Evolutionary conservation across 2,329 filamentous ascomycete genomes (phyloP).

Genomic region (Pseudocercospora fijiensis): DNA sequence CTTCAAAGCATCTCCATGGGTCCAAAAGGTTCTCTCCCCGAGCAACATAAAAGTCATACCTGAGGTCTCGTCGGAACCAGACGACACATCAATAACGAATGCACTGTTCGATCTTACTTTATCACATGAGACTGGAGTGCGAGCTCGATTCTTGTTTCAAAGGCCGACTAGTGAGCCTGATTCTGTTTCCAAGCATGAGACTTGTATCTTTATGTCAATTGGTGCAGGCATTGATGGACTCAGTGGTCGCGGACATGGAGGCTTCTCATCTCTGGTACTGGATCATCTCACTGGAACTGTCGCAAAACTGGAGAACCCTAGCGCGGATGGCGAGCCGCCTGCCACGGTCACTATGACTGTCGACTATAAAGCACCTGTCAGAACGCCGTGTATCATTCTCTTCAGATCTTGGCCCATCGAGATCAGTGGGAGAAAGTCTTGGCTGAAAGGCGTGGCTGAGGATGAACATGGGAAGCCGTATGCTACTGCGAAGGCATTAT

Average conservation of each 20-base stretch:
- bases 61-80: neutral
- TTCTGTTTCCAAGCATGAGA: slow-evolving; percentile 18
- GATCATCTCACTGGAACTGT: slow-evolving; percentile 24
- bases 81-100: slow-evolving; percentile 13
- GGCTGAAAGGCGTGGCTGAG: slow-evolving; percentile 25
- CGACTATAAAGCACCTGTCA: slow-evolving; percentile 28
- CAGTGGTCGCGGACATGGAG: slow-evolving; percentile 29
- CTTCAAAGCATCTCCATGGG: slow-evolving; percentile 18
- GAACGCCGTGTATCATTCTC: slow-evolving; percentile 25
- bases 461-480: slow-evolving; percentile 22
- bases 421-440: slow-evolving; percentile 25
- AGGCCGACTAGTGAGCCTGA: slow-evolving; percentile 24
- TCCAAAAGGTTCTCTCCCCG: slow-evolving; percentile 13
- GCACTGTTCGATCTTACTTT: slow-evolving; percentile 24
- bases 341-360: slow-evolving; percentile 30
- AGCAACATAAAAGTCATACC: slow-evolving; percentile 3
- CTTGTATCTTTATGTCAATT: slow-evolving; percentile 26
- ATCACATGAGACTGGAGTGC: slow-evolving; percentile 17
- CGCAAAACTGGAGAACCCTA: slow-evolving; percentile 9
- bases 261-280: slow-evolving; percentile 25
- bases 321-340: slow-evolving; percentile 11
- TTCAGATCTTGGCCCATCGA: slow-evolving; percentile 25
- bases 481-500: slow-evolving; percentile 27
- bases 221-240: slow-evolving; percentile 27
- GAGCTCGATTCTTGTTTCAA: slow-evolving; percentile 22